These are phyloP conservation scores for Periconia macrospinosa DNA, from an alignment of 2,329 filamentous ascomycete species.

Conservation along the genomic window DNA sequence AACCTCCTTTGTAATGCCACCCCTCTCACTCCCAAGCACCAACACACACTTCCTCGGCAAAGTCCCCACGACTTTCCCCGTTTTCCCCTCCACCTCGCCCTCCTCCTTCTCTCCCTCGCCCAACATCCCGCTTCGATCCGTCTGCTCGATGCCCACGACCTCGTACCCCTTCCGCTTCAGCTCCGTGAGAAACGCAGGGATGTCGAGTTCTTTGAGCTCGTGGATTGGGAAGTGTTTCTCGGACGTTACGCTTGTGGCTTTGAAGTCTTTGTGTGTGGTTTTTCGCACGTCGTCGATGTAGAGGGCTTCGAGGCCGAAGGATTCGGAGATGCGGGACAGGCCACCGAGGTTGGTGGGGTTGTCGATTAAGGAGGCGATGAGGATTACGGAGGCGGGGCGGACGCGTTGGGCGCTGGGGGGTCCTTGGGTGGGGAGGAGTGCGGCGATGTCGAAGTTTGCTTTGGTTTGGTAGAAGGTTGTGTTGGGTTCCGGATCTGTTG, in stretches of 20 bases:
- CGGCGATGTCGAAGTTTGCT: conserved; percentile 47
- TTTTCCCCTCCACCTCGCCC: conserved; percentile 7
- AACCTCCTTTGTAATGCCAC: conserved; percentile 53
- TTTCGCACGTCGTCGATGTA: conserved; percentile 48
- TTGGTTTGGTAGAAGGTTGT: conserved; percentile 54
- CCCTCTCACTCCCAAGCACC: conserved; percentile 55
- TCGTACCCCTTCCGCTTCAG: conserved; percentile 51
- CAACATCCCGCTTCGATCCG: conserved; percentile 51
- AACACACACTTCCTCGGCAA: conserved; percentile 47
- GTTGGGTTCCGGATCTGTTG: neutral
- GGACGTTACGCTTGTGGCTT: conserved; percentile 52
- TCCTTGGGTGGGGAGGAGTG: conserved; percentile 20
- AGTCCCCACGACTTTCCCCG: conserved; percentile 17
- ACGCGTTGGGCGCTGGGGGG: conserved; percentile 21
- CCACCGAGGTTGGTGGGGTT: conserved; percentile 56
- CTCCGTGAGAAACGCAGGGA: conserved; percentile 43
- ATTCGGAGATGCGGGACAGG: conserved; percentile 54
- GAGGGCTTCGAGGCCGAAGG: conserved; percentile 52
- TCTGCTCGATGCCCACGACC: conserved; percentile 60
- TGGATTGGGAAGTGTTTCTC: conserved; percentile 54
- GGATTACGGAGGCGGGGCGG: conserved; percentile 43
- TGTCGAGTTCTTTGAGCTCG: conserved; percentile 32
- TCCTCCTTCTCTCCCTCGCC: conserved; percentile 30
- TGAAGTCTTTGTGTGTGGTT: conserved; percentile 52
- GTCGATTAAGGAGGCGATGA: conserved; percentile 55